These are phyloP conservation scores for Thielaviopsis musarum DNA, from an alignment of 2,329 filamentous ascomycete genomes.

Conservation along the genomic window DNA sequence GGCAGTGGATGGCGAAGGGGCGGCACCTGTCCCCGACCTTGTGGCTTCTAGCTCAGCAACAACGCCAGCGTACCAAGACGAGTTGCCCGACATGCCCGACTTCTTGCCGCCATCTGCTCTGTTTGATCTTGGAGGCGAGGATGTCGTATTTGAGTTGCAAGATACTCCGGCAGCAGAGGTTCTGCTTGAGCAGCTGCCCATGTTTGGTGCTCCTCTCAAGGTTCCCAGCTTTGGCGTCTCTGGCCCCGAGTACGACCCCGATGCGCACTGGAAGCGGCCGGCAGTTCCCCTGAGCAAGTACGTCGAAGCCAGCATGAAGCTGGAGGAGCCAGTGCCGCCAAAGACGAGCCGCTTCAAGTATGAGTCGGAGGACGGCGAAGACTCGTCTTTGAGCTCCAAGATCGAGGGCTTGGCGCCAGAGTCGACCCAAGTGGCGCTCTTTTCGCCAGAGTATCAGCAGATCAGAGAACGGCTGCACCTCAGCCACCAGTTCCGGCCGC, in stretches of 20 bases:
- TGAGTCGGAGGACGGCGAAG: slow-evolving; percentile 51
- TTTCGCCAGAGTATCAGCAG: slow-evolving; percentile 74
- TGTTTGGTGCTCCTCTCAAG: slow-evolving; percentile 52
- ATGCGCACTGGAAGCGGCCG: slow-evolving; percentile 58
- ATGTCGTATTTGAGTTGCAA: slow-evolving; percentile 63
- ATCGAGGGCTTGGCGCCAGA: slow-evolving; percentile 37
- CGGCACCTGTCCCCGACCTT: slow-evolving; percentile 21
- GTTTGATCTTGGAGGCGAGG: slow-evolving; percentile 66
- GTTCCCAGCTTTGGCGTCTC: slow-evolving; percentile 40
- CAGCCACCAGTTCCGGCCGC: slow-evolving; percentile 82
- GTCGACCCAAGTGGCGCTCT: slow-evolving; percentile 66
- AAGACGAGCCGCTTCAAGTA: slow-evolving; percentile 79
- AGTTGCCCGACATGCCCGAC: slow-evolving; percentile 21
- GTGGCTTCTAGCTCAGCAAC: slow-evolving; percentile 5
- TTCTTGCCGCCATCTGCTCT: slow-evolving; percentile 57
- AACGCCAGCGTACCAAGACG: slow-evolving; percentile 20
- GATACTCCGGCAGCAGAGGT: slow-evolving; percentile 60
- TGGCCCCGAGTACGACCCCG: slow-evolving; percentile 43
- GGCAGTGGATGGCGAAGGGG: slow-evolving; percentile 25
- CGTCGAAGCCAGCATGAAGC: slow-evolving; percentile 61
- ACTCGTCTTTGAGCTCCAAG: slow-evolving; percentile 14
- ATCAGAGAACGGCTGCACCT: slow-evolving; percentile 82
- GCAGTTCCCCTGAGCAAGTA: slow-evolving; percentile 76
- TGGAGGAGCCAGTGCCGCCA: slow-evolving; percentile 47
- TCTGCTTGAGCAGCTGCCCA: slow-evolving; percentile 62